Conservation (phyloP, 495 filamentous ascomycete species). For the Aspergillus mulundensis region DNA sequence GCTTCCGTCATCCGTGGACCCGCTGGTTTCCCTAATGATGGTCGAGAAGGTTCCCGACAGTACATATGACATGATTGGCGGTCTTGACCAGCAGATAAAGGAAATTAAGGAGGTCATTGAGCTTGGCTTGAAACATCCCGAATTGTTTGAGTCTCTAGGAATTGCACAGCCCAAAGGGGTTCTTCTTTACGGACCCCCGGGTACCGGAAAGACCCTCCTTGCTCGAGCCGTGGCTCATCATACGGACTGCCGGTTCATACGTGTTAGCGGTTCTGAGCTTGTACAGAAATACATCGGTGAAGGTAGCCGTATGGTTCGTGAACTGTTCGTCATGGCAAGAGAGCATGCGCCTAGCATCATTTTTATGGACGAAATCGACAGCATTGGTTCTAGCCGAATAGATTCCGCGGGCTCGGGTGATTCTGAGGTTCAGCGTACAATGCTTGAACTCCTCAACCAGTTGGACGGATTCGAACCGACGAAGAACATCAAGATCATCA, state of each 20-base stretch:
- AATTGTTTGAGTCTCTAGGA: conserved; percentile 96
- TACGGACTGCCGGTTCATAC: conserved; percentile 97
- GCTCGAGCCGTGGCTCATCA: conserved; percentile 96
- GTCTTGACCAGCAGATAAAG: conserved; percentile 98
- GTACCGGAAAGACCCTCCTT: conserved; percentile 94
- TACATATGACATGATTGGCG: conserved; percentile 99
- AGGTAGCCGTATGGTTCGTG: conserved; percentile 95
- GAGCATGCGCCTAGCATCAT: conserved; percentile 99
- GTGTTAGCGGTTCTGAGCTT: conserved; percentile 90
- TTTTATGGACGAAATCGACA: conserved; percentile 99
- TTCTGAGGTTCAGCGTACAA: conserved; percentile 99
- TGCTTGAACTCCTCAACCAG: conserved; percentile 97
- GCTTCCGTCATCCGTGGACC: conserved; percentile 94
- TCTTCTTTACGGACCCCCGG: conserved; percentile 92
- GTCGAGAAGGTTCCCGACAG: conserved; percentile 99
- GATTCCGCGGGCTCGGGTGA: conserved; percentile 93
- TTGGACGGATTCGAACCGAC: conserved; percentile 98
- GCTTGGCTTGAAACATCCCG: conserved; percentile 95
- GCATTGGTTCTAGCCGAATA: conserved; percentile 94
- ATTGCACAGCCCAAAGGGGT: conserved; percentile 99
- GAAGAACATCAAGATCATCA: conserved; percentile 99
- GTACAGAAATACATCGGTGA: conserved; percentile 99
- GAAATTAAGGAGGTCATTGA: conserved; percentile 99
- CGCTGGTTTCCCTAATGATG: conserved; percentile 99
- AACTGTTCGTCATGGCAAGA: conserved; percentile 98